A percentile compares a stretch with the other conserved stretches of the same genome.
Evolutionary conservation across 192 early-diverging fungal species (phyloP).

Genomic region (Phlyctochytrium arcticum): DNA sequence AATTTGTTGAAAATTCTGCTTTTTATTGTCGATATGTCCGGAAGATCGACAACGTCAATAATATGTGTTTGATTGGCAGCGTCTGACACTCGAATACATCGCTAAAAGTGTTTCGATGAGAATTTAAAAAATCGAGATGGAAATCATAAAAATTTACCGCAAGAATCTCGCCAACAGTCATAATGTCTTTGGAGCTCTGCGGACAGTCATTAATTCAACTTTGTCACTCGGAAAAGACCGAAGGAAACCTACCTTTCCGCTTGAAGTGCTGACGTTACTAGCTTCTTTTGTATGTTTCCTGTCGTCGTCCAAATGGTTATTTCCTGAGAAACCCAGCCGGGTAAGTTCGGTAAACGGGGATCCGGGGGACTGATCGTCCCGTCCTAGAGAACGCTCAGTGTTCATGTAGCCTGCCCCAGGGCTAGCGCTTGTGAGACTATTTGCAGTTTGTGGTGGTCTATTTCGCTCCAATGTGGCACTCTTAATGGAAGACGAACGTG

Average conservation of each 20-base stretch:
- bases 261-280: too few relatives aligned
- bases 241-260: too few relatives aligned
- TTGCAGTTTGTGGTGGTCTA: background rate
- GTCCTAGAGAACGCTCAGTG: background rate
- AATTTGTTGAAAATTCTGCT: constrained; percentile 76
- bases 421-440: background rate
- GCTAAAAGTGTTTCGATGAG: constrained; percentile 27
- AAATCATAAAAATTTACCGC: constrained; percentile 6
- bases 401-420: background rate
- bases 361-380: background rate
- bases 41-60: constrained; percentile 70
- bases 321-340: background rate
- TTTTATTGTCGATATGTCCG: constrained; percentile 66
- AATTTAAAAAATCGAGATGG: background rate
- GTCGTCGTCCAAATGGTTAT: background rate
- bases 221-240: too few relatives aligned
- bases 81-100: constrained; percentile 74
- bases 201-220: background rate
- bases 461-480: constrained; percentile 6
- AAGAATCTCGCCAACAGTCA: constrained; percentile 16
- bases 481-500: background rate
- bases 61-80: constrained; percentile 73
- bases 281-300: background rate
- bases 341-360: background rate
- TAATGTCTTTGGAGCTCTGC: constrained; percentile 9